Base-by-base conservation (phyloP, 768 basidiomycete genomes). In the Mycena alexandri region DNA sequence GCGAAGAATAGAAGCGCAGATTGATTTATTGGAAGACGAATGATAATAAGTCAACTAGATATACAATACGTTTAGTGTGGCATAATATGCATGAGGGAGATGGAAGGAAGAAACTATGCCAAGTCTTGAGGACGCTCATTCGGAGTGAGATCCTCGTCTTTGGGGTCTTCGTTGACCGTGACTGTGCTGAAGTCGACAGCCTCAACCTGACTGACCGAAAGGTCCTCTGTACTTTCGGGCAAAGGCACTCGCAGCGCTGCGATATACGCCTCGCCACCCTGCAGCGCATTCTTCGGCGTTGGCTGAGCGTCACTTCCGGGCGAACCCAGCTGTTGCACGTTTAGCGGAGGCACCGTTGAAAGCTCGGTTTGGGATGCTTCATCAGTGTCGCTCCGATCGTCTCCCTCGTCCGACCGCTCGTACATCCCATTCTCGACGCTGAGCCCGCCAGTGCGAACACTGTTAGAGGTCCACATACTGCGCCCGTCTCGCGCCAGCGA, bases 401-500 rank as follows among this genome's bases (percentile, higher is more conserved):
- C 69, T 19, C 62, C 63, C 56, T 76, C 77, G n/a, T 82, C 81
- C 41, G 72, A 72, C 52, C 74, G 71, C 21, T 74, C 71, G 58
- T 73, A 67, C 43, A 55, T 71, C 41, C 73, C 72, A 61, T 83
- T 80, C 34, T 87, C 87, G n/a, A 81, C 78, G 63, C 85, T 88
- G 52, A 88, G 79, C 36, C 83, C 79, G 17, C 87, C 89, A 7
- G 90, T 89, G 71, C 85, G 85, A 59, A 85, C 76, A 70, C 90
- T 92, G 59, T 88, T 87, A 57, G 82, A 82, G 10, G 87, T 86
- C 85, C 90, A 87, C 34, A 88, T 66, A 65, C 88, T 90, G 71
- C 70, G 70, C 4, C 87, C 84, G 68, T 87, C 89, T 68, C 86
- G 81, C 24, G 74, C 75, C 60, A 85, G 74, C 1, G 84, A 84